Evolutionary conservation across 768 basidiomycete species (phyloP).

Genomic region (Gyrodon lividus): DNA sequence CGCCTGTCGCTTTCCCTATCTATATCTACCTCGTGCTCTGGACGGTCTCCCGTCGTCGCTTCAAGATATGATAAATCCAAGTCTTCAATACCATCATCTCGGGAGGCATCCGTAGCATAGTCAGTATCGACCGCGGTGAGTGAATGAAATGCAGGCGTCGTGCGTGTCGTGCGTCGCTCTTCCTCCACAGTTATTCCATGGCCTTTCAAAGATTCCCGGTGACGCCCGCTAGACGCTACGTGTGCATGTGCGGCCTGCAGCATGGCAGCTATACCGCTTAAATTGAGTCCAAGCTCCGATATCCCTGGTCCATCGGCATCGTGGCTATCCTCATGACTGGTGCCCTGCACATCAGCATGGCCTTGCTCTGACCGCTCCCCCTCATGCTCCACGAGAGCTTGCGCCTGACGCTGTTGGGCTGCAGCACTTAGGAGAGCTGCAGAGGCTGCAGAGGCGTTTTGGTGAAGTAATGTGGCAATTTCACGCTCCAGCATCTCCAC

Average conservation of each 20-base stretch:
- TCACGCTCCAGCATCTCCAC: constrained; percentile 78
- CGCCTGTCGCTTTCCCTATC: constrained; percentile 43
- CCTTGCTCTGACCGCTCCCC: constrained; percentile 27
- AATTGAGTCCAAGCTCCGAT: constrained; percentile 50
- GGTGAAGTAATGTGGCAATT: constrained; percentile 70
- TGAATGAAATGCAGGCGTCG: constrained; percentile 77
- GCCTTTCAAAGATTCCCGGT: constrained; percentile 45
- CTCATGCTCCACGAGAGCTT: constrained; percentile 37
- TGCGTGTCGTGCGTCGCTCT: constrained; percentile 55
- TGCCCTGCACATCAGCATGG: constrained; percentile 16
- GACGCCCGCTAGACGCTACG: constrained; percentile 47
- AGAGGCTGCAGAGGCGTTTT: constrained; percentile 70
- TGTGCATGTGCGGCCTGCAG: constrained; percentile 75
- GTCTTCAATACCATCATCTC: constrained; percentile 44
- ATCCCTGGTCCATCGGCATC: constrained; percentile 15
- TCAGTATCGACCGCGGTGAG: constrained; percentile 52
- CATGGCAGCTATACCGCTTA: constrained; percentile 73
- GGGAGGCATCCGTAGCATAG: constrained; percentile 17
- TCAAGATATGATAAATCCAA: constrained; percentile 56
- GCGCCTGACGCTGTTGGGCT: constrained; percentile 63
- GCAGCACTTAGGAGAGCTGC: constrained; percentile 64
- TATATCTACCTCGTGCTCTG: constrained; percentile 31
- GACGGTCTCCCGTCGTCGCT: constrained; percentile 24
- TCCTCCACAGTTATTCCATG: constrained; percentile 46
- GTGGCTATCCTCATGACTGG: constrained; percentile 13